Percentiles rank a stretch among this genome's conserved stretches.
Evolutionary conservation across 768 basidiomycete genomes (phyloP).

Genomic region (Sarcodon sp.): DNA sequence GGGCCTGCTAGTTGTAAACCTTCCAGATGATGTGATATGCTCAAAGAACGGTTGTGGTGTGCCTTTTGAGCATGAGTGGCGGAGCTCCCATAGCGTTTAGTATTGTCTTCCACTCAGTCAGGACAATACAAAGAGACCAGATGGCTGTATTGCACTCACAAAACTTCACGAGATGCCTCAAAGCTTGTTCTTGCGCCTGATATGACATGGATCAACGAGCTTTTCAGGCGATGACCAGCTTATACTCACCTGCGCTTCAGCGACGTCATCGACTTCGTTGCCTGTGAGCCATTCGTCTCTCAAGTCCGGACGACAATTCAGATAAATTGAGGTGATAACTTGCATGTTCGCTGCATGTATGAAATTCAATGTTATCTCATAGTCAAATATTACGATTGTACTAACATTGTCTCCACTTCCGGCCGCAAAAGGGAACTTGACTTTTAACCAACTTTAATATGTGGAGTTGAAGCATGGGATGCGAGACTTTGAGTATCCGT

Average conservation of each 20-base stretch:
- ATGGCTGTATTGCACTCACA: conserved; percentile 39
- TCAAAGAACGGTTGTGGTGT: conserved; percentile 68
- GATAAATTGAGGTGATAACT: conserved; percentile 95
- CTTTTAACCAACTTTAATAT: conserved; percentile 96
- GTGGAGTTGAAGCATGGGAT: conserved; percentile 89
- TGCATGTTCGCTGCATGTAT: conserved; percentile 88
- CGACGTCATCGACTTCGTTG: conserved; percentile 79
- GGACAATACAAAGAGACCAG: conserved; percentile 6
- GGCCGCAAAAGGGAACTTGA: conserved; percentile 94
- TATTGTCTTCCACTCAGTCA: conserved; percentile 53
- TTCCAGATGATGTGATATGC: conserved; percentile 73
- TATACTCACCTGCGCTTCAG: conserved; percentile 71
- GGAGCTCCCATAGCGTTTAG: conserved; percentile 68
- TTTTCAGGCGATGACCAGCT: conserved; percentile 1
- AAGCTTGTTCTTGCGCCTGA: conserved; percentile 89
- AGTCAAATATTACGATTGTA: not conserved
- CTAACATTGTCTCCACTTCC: conserved; percentile 96
- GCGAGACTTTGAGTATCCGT: conserved; percentile 85
- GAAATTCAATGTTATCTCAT: conserved; percentile 1
- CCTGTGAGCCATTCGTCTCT: conserved; percentile 97
- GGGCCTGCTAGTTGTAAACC: conserved; percentile 56
- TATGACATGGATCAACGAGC: conserved; percentile 3
- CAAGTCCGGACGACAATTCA: conserved; percentile 93
- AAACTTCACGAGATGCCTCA: conserved; percentile 89
- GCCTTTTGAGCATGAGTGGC: conserved; percentile 37